Evolutionary conservation across 2,329 filamentous ascomycete species (phyloP).

Genomic region (Fusarium devonianum): DNA sequence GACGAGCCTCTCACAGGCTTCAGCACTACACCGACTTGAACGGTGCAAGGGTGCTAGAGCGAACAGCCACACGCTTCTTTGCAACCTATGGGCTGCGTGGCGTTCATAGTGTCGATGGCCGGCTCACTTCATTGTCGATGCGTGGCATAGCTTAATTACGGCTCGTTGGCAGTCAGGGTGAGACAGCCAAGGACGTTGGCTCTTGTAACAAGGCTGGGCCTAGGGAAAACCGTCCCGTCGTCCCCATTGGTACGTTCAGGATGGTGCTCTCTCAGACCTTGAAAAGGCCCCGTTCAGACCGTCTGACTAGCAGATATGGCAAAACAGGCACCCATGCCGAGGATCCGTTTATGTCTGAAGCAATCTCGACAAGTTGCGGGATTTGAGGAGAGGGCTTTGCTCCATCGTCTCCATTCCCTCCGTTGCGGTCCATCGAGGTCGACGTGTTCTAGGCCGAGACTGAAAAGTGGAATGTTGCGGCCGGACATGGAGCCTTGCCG

Average conservation of each 20-base stretch:
- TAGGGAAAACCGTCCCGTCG: conserved; percentile 7
- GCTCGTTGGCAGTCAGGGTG: conserved; percentile 7
- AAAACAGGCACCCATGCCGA: too few species aligned
- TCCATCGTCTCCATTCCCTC: conserved; percentile 22
- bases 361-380: conserved; percentile 2
- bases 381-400: neutral
- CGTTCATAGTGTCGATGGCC: conserved; percentile 3
- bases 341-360: conserved; percentile 3
- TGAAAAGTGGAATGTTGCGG: conserved; percentile 24
- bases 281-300: conserved; percentile 14
- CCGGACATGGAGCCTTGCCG: conserved; percentile 23
- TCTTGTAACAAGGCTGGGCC: conserved; percentile 28
- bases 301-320: conserved; percentile 15
- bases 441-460: conserved; percentile 28
- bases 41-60: conserved; percentile 4
- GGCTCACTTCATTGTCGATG: conserved; percentile 5
- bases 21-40: conserved; percentile 15
- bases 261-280: neutral
- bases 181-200: conserved; percentile 22
- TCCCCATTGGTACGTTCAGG: conserved; percentile 33
- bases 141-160: too few species aligned
- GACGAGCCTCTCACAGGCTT: conserved; percentile 9
- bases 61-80: neutral
- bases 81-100: conserved; percentile 4
- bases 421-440: conserved; percentile 11